These are phyloP conservation scores for Aspergillus sparsus DNA, from an alignment of 495 filamentous ascomycete species.

Conservation along the genomic window DNA sequence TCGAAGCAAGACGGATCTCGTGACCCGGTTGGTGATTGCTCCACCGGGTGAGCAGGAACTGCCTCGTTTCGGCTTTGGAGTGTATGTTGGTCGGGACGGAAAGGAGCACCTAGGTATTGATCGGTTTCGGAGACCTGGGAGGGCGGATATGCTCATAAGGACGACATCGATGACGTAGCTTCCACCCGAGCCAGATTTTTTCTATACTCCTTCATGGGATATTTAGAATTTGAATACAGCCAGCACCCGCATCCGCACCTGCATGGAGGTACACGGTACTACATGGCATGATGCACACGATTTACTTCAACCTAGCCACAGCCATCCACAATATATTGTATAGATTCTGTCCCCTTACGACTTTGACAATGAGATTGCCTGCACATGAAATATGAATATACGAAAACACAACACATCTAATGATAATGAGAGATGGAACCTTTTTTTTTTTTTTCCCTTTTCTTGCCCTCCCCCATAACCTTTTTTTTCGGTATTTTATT, in stretches of 20 bases:
- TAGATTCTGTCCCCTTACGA: conserved; percentile 4
- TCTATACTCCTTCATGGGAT: not conserved
- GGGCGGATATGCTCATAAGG: conserved; percentile 48
- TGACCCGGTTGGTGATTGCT: conserved; percentile 57
- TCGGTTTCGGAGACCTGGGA: conserved; percentile 51
- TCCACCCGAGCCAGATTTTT: not conserved
- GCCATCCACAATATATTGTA: not conserved
- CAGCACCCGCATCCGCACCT: not conserved
- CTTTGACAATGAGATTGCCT: not conserved
- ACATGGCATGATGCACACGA: not conserved
- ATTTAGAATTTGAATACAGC: not conserved
- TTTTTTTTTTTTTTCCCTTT: conserved; percentile 9
- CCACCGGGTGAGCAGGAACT: conserved; percentile 49
- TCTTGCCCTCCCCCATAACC: not conserved
- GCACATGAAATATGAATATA: not conserved
- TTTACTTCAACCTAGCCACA: not conserved
- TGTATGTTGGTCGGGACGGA: conserved; percentile 61
- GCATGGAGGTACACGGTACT: too few species aligned
- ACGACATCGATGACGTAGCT: conserved; percentile 37
- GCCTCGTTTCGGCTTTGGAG: conserved; percentile 62
- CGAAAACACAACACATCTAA: not conserved
- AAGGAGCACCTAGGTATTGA: conserved; percentile 68
- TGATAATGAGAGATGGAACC: conserved; percentile 22
- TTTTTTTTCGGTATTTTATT: not conserved
- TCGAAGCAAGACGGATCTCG: conserved; percentile 60